These are phyloP conservation scores for Daedaleopsis nitida DNA, from an alignment of 768 basidiomycete genomes.

Conservation along the genomic window DNA sequence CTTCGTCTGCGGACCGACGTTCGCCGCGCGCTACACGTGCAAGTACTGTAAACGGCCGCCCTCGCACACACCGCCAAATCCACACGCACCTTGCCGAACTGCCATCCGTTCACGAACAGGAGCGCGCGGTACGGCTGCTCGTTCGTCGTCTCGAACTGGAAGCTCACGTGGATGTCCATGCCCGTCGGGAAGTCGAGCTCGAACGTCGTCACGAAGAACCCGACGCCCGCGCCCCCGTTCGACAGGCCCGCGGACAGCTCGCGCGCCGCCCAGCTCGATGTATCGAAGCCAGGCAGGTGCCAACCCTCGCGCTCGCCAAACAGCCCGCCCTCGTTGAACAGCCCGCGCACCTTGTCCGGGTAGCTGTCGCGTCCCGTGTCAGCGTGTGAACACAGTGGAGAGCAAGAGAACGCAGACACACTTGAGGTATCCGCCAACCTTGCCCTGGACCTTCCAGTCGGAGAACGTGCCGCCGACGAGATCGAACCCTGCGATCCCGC, in stretches of 20 bases:
- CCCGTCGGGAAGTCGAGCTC: constrained; percentile 57
- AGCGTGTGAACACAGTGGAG: not conserved
- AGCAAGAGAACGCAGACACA: constrained; percentile 18
- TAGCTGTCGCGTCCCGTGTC: constrained; percentile 46
- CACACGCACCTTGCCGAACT: constrained; percentile 75
- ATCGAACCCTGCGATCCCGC: constrained; percentile 77
- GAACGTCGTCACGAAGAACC: constrained; percentile 82
- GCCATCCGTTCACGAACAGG: constrained; percentile 87
- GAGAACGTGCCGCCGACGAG: constrained; percentile 57
- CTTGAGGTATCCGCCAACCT: constrained; percentile 44
- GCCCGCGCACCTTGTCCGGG: constrained; percentile 60
- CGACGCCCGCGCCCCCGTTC: constrained; percentile 61
- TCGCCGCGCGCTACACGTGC: constrained; percentile 30
- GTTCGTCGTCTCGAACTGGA: constrained; percentile 58
- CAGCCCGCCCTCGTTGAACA: constrained; percentile 50
- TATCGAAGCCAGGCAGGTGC: constrained; percentile 61
- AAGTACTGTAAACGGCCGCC: not conserved
- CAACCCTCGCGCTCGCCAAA: constrained; percentile 48
- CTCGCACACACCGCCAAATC: not conserved
- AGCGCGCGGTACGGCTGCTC: constrained; percentile 71
- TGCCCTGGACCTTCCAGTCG: constrained; percentile 48
- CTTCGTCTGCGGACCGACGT: constrained; percentile 61
- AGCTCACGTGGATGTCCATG: constrained; percentile 71
- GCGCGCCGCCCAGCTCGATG: constrained; percentile 57
- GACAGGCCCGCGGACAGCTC: constrained; percentile 64